Evolutionary conservation across 1,139 yeast species (phyloP).

Genomic region (Debaryomyces nepalensis): DNA sequence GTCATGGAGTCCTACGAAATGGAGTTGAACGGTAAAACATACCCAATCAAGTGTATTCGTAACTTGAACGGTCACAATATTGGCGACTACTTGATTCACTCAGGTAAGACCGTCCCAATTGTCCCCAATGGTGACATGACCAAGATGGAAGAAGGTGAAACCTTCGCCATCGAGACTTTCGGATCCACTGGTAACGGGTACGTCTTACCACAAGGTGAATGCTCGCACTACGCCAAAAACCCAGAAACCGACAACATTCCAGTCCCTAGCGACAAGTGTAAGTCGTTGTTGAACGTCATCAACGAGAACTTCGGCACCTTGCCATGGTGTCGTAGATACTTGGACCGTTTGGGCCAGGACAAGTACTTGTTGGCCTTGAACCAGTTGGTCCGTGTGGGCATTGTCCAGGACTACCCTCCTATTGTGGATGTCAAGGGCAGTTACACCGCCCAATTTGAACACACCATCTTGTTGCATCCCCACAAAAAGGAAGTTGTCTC

Average conservation of each 20-base stretch:
- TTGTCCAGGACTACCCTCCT: slow-evolving; percentile 97
- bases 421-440: slow-evolving; percentile 80
- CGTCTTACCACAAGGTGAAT: slow-evolving; percentile 86
- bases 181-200: slow-evolving; percentile 96
- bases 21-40: slow-evolving; percentile 83
- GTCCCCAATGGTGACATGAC: slow-evolving; percentile 92
- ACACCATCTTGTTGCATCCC: slow-evolving; percentile 88
- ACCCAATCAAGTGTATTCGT: slow-evolving; percentile 85
- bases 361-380: slow-evolving; percentile 89
- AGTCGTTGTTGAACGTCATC: slow-evolving; percentile 66
- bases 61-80: slow-evolving; percentile 96
- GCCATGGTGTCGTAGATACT: slow-evolving; percentile 95
- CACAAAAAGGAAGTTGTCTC: slow-evolving; percentile 93
- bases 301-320: slow-evolving; percentile 86
- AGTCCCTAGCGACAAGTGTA: slow-evolving; percentile 68
- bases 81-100: slow-evolving; percentile 81
- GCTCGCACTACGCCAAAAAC: slow-evolving; percentile 86
- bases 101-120: slow-evolving; percentile 95
- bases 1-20: slow-evolving; percentile 97
- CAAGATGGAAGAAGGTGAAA: slow-evolving; percentile 98
- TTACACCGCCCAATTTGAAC: slow-evolving; percentile 96
- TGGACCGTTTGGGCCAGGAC: slow-evolving; percentile 90
- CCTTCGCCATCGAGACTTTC: slow-evolving; percentile 96
- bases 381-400: slow-evolving; percentile 81
- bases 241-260: slow-evolving; percentile 45